Base-by-base conservation (phyloP, 2,329 filamentous ascomycete genomes). In the Cercospora sp. region DNA sequence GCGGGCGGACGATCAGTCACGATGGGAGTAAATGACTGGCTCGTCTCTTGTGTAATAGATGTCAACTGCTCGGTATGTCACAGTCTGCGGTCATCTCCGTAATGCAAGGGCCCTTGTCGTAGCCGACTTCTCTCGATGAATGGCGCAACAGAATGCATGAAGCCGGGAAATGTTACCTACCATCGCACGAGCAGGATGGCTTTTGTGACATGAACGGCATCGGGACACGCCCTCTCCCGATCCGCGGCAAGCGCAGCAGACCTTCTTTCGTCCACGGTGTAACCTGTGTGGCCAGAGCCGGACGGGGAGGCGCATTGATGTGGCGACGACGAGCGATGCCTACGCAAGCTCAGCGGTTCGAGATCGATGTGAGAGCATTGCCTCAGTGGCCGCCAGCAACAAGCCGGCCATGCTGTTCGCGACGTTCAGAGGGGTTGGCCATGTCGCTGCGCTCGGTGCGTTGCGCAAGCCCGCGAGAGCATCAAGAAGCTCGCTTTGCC, bases 221-320 rank as follows among this genome's bases (percentile, higher is more conserved):
- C 69, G 66, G 66, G n/a, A 40, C 28, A 60, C 30, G 66, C 62
- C 62, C 45, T 36, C 28, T 28, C 31, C 66, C 69, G 69, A 5
- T 23, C 60, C 58, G 62, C 67, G 67, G 66, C 64, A 66, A 61
- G 36, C 48, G 48, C 48, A 53, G 23, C 48, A 48, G 40, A 63
- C 66, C 66, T 66, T 67, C 48, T 65, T 42, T 67, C 28, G 42
- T 42, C 40, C 23, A 45, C 36, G 8, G 33, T 51, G 45, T 30
- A 20, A 63, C 40, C 18, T 33, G 12, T 13, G 26, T 12, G 26
- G 30, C 28, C 48, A 36, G 60, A 33, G 26, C 12, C 4, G 18
- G 42, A 30, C 12, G 26, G 30, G 26, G 20, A 30, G 48, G 48
- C 48, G 48, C 48, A 53, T 26, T 28, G 48, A 53, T 53, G 48